Conservation (phyloP, 2,329 filamentous ascomycete genomes). For the Cordyceps fumosorosea region DNA sequence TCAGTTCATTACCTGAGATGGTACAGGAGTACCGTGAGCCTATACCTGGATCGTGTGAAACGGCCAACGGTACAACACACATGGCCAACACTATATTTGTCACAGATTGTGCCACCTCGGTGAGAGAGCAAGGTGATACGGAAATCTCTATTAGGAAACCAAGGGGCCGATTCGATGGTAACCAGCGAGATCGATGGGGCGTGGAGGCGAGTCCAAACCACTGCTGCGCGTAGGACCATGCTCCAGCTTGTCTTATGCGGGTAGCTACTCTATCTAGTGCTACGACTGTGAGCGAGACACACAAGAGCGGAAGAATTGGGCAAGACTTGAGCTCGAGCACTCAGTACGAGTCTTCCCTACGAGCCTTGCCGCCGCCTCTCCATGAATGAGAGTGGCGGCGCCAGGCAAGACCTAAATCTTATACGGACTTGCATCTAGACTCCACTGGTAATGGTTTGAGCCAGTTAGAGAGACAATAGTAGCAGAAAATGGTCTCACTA, state of each 20-base stretch:
- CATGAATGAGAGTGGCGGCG: too few species aligned
- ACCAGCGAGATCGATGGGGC: background rate
- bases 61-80: background rate
- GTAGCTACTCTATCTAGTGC: background rate
- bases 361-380: too few species aligned
- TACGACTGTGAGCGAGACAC: background rate
- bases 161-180: background rate
- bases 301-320: background rate
- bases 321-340: background rate
- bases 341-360: background rate
- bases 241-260: background rate
- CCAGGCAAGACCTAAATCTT: background rate
- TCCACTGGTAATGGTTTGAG: too few species aligned
- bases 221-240: background rate
- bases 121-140: background rate
- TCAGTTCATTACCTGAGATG: background rate
- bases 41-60: constrained; percentile 9
- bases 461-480: background rate
- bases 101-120: background rate
- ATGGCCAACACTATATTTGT: constrained; percentile 1
- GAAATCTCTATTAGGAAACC: background rate
- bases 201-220: background rate
- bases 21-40: background rate
- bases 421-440: background rate
- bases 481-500: background rate